Percentiles rank a stretch among this genome's conserved stretches.
Evolutionary conservation across 495 filamentous ascomycete species (phyloP).

Genomic region (Talaromyces liani): DNA sequence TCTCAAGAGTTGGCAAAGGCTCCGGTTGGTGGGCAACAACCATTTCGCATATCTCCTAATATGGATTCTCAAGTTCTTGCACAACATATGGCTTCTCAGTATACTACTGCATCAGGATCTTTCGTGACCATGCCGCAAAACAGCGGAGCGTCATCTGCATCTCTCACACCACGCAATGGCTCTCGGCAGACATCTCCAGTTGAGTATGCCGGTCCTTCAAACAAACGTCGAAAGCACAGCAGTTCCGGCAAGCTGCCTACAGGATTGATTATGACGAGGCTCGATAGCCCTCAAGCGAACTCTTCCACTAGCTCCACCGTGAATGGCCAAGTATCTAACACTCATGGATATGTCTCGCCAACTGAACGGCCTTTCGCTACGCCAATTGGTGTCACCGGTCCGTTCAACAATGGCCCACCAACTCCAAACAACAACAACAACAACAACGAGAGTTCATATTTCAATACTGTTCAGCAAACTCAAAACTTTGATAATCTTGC

Average conservation of each 20-base stretch:
- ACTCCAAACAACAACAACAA: conserved; percentile 54
- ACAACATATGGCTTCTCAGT: conserved; percentile 40
- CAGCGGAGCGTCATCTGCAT: conserved; percentile 36
- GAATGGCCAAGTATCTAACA: conserved; percentile 24
- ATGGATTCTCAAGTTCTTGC: conserved; percentile 50
- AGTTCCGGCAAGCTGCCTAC: conserved; percentile 57
- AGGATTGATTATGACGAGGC: conserved; percentile 70
- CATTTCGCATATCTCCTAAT: conserved; percentile 27
- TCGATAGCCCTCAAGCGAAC: conserved; percentile 47
- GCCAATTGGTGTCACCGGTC: conserved; percentile 36
- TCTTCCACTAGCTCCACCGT: conserved; percentile 19
- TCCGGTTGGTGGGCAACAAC: conserved; percentile 16
- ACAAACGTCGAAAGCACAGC: conserved; percentile 72
- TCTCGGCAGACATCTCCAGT: conserved; percentile 67
- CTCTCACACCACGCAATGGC: conserved; percentile 53
- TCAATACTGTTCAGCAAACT: conserved; percentile 36
- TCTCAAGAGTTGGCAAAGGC: conserved; percentile 22
- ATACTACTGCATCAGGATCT: conserved; percentile 27
- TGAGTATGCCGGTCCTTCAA: conserved; percentile 48
- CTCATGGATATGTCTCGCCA: conserved; percentile 37
- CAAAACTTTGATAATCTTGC: conserved; percentile 51
- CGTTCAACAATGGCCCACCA: conserved; percentile 52
- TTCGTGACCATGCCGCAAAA: conserved; percentile 28
- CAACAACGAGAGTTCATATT: conserved; percentile 42
- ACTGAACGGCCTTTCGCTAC: conserved; percentile 40